Evolutionary conservation across 768 basidiomycete genomes (phyloP).

Genomic region (Calocera cornea): DNA sequence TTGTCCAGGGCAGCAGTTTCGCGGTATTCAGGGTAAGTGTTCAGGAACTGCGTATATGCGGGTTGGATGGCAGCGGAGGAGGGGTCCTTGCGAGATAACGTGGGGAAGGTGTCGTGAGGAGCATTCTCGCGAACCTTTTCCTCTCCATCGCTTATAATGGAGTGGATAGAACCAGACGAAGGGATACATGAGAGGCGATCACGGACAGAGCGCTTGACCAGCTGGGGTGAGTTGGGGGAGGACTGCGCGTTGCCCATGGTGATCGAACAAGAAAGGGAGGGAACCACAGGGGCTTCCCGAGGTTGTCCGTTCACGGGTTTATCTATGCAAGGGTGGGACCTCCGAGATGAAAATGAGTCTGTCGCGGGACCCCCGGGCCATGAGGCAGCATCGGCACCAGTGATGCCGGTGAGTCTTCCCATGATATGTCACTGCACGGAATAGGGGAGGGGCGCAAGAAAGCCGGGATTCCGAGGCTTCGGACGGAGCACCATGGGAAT

Average conservation of each 20-base stretch:
- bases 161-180: not conserved
- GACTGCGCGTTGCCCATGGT: not conserved
- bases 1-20: slow-evolving; percentile 59
- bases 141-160: not conserved
- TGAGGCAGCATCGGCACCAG: no score
- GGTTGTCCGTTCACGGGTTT: not conserved
- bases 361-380: not conserved
- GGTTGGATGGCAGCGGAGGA: not conserved
- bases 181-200: not conserved
- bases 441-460: no score
- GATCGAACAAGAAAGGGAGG: not conserved
- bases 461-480: no score
- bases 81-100: not conserved
- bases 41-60: slow-evolving; percentile 27
- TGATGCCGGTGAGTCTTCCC: no score
- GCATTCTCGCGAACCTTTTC: not conserved
- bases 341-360: no score
- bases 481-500: not conserved
- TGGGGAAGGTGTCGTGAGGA: not conserved
- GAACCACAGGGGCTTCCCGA: not conserved
- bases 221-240: not conserved
- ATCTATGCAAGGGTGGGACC: not conserved
- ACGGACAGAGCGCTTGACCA: not conserved
- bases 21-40: slow-evolving; percentile 40
- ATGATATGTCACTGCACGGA: no score